phyloP scores from a whole-genome alignment of 305 asterid species.

The Solanum hybrid region DNA sequence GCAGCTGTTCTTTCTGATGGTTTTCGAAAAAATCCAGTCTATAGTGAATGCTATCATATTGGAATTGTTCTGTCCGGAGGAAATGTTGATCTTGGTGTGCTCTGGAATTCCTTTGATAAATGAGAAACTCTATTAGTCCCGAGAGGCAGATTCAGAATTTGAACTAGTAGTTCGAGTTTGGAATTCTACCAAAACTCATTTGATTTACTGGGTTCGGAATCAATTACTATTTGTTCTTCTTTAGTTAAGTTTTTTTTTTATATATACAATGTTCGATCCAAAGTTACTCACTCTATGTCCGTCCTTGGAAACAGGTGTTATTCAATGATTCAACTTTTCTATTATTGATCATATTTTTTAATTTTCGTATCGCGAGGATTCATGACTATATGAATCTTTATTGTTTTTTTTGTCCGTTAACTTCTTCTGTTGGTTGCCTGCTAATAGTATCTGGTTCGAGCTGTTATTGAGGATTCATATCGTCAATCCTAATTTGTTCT shows the following conservation, averaged over 20 bases:
- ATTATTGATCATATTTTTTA: background rate
- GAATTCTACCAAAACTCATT: background rate
- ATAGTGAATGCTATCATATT: slow-evolving; percentile 44
- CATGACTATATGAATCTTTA: background rate
- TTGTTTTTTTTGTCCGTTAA: too few relatives aligned
- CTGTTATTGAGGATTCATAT: background rate
- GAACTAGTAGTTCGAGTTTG: background rate
- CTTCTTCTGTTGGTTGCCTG: background rate
- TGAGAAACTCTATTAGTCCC: background rate
- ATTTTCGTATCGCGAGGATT: background rate
- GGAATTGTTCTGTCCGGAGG: slow-evolving; percentile 84
- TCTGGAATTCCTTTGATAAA: slow-evolving; percentile 57
- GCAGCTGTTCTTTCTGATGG: slow-evolving; percentile 64
- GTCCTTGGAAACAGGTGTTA: background rate
- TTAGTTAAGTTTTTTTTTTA: background rate
- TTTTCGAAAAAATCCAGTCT: slow-evolving; percentile 37
- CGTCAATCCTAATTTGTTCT: too few relatives aligned
- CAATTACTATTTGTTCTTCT: background rate
- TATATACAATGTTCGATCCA: background rate
- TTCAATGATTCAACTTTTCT: background rate
- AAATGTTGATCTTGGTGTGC: slow-evolving; percentile 67
- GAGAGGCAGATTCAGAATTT: background rate
- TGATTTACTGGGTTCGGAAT: background rate
- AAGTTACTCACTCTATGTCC: background rate
- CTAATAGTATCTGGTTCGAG: background rate